Conservation (phyloP, 2,329 filamentous ascomycete genomes). For the Diaporthe sp. region DNA sequence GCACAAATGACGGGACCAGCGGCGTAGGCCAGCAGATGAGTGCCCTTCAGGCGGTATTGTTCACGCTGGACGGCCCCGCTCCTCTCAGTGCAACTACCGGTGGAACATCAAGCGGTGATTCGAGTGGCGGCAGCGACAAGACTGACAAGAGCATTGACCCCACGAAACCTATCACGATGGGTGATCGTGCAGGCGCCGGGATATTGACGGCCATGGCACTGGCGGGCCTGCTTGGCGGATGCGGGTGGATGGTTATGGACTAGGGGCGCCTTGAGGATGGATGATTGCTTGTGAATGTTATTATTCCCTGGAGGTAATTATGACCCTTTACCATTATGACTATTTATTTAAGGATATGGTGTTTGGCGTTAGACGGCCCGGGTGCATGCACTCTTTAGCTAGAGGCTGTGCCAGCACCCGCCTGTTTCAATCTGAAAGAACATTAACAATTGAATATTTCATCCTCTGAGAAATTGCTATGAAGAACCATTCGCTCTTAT, state of each 20-base stretch:
- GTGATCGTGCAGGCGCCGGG: conserved; percentile 59
- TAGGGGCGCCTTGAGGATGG: background rate
- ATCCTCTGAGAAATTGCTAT: background rate
- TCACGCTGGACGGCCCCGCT: conserved; percentile 44
- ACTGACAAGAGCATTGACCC: conserved; percentile 37
- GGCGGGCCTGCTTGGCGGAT: conserved; percentile 53
- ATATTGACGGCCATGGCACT: conserved; percentile 59
- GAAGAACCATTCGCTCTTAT: background rate
- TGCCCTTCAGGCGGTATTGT: conserved; percentile 63
- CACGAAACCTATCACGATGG: conserved; percentile 36
- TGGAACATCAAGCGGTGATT: conserved; percentile 59
- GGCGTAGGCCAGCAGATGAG: conserved; percentile 70
- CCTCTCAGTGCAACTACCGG: conserved; percentile 60
- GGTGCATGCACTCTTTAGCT: background rate
- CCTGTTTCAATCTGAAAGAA: background rate
- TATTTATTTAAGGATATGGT: background rate
- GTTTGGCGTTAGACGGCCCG: conserved; percentile 14
- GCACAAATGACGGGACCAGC: conserved; percentile 61
- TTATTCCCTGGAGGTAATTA: conserved; percentile 25
- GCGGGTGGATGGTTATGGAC: conserved; percentile 61
- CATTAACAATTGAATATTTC: background rate
- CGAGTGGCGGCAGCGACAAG: conserved; percentile 50
- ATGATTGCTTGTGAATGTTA: background rate
- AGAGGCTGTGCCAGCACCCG: background rate
- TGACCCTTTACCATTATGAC: conserved; percentile 28